Conservation (phyloP, 2,329 filamentous ascomycete species). For the Trichoderma cornu-damae region DNA sequence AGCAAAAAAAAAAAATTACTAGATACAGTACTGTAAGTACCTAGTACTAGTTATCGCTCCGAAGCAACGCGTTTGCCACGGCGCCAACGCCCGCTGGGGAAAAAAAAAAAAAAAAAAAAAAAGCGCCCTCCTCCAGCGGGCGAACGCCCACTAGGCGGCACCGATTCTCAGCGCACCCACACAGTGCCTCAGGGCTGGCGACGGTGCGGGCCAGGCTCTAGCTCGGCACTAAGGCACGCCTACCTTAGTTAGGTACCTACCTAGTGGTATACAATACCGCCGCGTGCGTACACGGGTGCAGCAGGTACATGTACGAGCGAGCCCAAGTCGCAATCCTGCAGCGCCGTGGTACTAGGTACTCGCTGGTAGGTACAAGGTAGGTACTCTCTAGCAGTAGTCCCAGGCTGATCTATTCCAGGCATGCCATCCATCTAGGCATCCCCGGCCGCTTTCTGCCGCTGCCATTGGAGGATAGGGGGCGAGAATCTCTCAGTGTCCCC, state of each 20-base stretch:
- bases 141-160: background rate
- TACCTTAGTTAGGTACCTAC: no score
- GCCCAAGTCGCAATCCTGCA: constrained; percentile 1
- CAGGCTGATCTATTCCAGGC: constrained; percentile 10
- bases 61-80: constrained; percentile 2
- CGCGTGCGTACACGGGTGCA: no score
- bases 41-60: no score
- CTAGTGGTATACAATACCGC: no score
- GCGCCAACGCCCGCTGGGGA: background rate
- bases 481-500: constrained; percentile 10
- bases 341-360: no score
- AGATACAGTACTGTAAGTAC: no score
- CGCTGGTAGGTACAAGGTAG: no score
- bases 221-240: background rate
- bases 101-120: no score
- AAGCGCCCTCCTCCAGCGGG: background rate
- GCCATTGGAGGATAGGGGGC: constrained; percentile 2
- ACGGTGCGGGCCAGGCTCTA: background rate
- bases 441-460: constrained; percentile 3
- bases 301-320: background rate
- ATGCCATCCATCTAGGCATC: constrained; percentile 8
- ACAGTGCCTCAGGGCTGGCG: constrained; percentile 8
- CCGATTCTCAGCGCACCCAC: constrained; percentile 6
- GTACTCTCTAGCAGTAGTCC: no score
- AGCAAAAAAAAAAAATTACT: no score